Percentiles rank a stretch among this genome's conserved stretches.
Conservation (phyloP, 2,329 filamentous ascomycete species). For the Fusarium pseudograminearum region DNA sequence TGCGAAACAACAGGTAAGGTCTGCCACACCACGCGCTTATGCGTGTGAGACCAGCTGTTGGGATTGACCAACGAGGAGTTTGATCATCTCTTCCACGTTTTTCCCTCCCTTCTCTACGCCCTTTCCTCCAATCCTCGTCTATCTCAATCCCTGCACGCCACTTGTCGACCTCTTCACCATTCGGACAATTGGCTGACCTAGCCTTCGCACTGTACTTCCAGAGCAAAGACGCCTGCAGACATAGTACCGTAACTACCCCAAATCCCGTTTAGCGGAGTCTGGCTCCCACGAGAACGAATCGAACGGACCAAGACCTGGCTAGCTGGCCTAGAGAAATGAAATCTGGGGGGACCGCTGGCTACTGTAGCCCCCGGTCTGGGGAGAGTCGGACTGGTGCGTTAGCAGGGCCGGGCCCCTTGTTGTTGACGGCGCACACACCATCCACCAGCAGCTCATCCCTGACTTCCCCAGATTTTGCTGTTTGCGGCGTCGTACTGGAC, state of each 20-base stretch:
- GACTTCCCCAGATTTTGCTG: constrained; percentile 52
- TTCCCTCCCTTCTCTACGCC: constrained; percentile 39
- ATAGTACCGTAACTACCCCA: constrained; percentile 45
- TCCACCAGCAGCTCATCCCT: constrained; percentile 48
- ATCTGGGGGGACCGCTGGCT: constrained; percentile 30
- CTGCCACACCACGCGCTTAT: constrained; percentile 35
- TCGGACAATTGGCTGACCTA: constrained; percentile 21
- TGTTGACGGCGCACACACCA: constrained; percentile 49
- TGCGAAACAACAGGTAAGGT: constrained; percentile 21
- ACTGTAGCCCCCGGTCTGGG: constrained; percentile 38
- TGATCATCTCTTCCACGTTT: constrained; percentile 45
- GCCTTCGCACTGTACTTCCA: constrained; percentile 8
- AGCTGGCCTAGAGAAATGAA: constrained; percentile 25
- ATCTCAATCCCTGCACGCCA: constrained; percentile 41
- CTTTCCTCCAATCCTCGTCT: constrained; percentile 24
- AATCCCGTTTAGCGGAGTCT: constrained; percentile 45
- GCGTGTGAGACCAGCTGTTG: constrained; percentile 37
- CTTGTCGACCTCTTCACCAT: constrained; percentile 31
- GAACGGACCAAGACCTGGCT: background rate
- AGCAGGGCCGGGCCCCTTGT: constrained; percentile 44
- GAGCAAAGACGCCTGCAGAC: constrained; percentile 12
- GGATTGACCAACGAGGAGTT: constrained; percentile 34
- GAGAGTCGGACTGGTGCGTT: constrained; percentile 44
- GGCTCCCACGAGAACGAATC: constrained; percentile 26
- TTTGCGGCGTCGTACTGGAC: constrained; percentile 26